Evolutionary conservation across 768 basidiomycete genomes (phyloP).

Genomic region (Clitopilus hobsonii): DNA sequence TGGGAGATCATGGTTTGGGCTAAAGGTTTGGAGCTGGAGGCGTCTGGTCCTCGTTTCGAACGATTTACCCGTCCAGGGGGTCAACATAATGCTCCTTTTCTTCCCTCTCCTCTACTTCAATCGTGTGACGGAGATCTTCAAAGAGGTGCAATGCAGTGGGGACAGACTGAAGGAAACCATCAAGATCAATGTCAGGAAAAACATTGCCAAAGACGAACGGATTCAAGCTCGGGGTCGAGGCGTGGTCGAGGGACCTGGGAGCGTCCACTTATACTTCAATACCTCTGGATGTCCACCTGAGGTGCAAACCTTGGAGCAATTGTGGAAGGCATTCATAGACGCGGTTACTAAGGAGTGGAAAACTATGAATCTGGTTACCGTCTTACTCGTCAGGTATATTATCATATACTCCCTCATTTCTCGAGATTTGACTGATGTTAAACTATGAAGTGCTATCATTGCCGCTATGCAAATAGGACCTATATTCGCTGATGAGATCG

Average conservation of each 20-base stretch:
- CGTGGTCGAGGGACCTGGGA: background rate
- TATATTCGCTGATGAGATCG: constrained; percentile 44
- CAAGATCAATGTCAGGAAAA: background rate
- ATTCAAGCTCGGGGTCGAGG: background rate
- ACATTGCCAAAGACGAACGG: background rate
- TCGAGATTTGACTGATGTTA: background rate
- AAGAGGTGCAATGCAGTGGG: background rate
- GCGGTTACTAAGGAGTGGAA: constrained; percentile 29
- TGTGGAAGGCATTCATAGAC: constrained; percentile 27
- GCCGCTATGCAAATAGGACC: constrained; percentile 24
- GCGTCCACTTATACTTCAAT: background rate
- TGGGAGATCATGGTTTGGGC: no score
- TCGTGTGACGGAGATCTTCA: background rate
- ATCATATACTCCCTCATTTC: background rate
- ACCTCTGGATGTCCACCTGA: background rate
- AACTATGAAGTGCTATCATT: constrained; percentile 19
- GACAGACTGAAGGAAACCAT: background rate
- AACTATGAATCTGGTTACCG: constrained; percentile 29
- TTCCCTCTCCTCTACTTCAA: background rate
- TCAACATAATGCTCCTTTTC: background rate
- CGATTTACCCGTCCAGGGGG: background rate
- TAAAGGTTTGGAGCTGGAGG: no score
- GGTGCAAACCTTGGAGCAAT: constrained; percentile 8
- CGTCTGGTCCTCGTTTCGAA: background rate
- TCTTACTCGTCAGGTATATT: constrained; percentile 25